Evolutionary conservation across 176 grass and related monocot genomes (phyloP).

Genomic region (Urochloa ruziziensis): DNA sequence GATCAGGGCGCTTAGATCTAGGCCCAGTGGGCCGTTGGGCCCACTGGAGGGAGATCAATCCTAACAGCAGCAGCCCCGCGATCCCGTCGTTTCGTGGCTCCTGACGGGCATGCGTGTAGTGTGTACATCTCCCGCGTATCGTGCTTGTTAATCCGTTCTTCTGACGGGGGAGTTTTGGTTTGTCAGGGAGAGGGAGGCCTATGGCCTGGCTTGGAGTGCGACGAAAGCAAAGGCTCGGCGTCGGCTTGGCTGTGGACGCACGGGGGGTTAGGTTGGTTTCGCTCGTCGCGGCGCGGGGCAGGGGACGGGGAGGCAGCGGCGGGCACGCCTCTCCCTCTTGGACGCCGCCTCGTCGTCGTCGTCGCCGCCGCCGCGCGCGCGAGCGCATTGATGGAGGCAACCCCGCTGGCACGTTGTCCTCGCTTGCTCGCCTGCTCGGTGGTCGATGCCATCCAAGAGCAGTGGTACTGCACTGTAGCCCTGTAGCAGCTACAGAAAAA

Average conservation of each 20-base stretch:
- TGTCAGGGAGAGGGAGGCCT: too few species aligned
- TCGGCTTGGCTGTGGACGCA: neutral
- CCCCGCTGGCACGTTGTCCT: neutral
- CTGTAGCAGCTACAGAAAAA: too few species aligned
- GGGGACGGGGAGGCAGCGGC: neutral
- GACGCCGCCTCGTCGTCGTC: neutral
- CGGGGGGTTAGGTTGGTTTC: neutral
- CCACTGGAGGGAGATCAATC: too few species aligned
- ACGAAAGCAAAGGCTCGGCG: neutral
- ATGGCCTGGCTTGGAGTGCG: neutral
- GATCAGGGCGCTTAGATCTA: too few species aligned
- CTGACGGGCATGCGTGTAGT: neutral
- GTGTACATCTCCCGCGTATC: neutral
- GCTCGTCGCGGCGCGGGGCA: neutral
- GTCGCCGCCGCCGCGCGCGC: neutral
- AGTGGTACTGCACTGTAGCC: neutral
- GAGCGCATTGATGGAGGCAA: neutral
- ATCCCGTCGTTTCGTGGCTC: neutral
- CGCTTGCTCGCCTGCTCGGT: neutral
- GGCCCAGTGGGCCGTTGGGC: too few species aligned
- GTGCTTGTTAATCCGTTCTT: neutral
- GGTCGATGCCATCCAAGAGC: neutral
- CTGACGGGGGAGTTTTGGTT: neutral
- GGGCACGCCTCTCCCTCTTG: slow-evolving; percentile 22
- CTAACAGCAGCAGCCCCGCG: too few species aligned